A percentile compares a stretch with the other conserved stretches of the same genome.
Evolutionary conservation across 2,329 filamentous ascomycete species (phyloP).

Genomic region (Talaromyces rugulosus): DNA sequence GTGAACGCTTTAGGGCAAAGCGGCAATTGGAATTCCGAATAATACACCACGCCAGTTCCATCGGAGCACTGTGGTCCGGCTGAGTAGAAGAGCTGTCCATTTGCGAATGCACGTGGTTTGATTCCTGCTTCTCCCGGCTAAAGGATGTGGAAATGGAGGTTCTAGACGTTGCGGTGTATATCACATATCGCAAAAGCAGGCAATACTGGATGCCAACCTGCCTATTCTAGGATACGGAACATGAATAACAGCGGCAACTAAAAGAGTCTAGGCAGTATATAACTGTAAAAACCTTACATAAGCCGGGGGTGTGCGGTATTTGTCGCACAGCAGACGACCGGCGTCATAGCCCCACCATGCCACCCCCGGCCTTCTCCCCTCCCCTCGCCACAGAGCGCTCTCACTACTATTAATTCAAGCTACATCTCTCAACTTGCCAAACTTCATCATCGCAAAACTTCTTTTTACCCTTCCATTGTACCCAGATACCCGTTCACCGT

Average conservation of each 20-base stretch:
- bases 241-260: background rate
- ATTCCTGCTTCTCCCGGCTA: background rate
- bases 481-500: slow-evolving; percentile 10
- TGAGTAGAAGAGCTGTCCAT: background rate
- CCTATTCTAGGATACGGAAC: no score
- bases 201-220: background rate
- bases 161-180: no score
- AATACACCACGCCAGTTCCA: background rate
- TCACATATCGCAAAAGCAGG: no score
- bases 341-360: slow-evolving; percentile 1
- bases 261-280: background rate
- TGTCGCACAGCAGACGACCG: background rate
- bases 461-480: background rate
- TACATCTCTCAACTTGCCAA: background rate
- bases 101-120: background rate
- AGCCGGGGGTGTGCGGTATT: background rate
- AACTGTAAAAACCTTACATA: background rate
- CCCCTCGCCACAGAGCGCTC: background rate
- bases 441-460: background rate
- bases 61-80: background rate
- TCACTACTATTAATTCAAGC: background rate
- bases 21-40: background rate
- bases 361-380: background rate
- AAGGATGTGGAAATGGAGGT: no score
- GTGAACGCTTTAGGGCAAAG: background rate